These are phyloP conservation scores for Fragaria vesca DNA, from an alignment of 306 rosid genomes.

Conservation along the genomic window DNA sequence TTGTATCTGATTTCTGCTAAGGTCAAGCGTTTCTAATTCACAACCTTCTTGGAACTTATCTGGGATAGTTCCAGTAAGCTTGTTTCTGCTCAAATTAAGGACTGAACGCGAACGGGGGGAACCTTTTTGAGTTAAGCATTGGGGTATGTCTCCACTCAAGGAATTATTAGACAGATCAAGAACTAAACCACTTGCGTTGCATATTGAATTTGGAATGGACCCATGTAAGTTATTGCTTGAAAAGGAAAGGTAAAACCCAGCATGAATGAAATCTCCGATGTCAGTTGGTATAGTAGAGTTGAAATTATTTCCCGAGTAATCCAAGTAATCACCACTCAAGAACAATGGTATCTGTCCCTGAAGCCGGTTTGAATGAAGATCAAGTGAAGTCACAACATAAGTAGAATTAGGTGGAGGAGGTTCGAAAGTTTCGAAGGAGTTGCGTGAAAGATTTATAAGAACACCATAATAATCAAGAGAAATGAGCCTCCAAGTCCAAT, in stretches of 20 bases:
- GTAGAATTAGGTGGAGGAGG: not conserved
- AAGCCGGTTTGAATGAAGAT: constrained; percentile 35
- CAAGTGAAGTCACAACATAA: not conserved
- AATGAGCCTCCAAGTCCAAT: constrained; percentile 10
- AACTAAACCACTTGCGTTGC: constrained; percentile 8
- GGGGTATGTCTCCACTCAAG: constrained; percentile 23
- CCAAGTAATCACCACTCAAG: not conserved
- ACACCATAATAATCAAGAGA: not conserved
- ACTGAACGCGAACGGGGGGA: not conserved
- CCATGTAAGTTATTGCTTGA: constrained; percentile 9
- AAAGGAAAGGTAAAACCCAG: not conserved
- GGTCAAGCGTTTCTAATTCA: not conserved
- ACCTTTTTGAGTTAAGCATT: not conserved
- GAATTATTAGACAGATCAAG: constrained; percentile 29
- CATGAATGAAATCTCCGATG: not conserved
- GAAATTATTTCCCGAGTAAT: constrained; percentile 24
- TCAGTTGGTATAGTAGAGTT: not conserved
- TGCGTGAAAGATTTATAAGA: constrained; percentile 9
- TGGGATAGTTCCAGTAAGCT: not conserved
- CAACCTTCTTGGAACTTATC: not conserved
- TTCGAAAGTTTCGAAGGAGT: not conserved
- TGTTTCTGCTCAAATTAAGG: constrained; percentile 13
- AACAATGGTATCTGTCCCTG: constrained; percentile 18
- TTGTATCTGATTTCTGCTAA: constrained; percentile 6
- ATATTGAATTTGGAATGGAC: constrained; percentile 26